These are phyloP conservation scores for Nasturtium officinale DNA, from an alignment of 345 rosid species.

Conservation along the genomic window DNA sequence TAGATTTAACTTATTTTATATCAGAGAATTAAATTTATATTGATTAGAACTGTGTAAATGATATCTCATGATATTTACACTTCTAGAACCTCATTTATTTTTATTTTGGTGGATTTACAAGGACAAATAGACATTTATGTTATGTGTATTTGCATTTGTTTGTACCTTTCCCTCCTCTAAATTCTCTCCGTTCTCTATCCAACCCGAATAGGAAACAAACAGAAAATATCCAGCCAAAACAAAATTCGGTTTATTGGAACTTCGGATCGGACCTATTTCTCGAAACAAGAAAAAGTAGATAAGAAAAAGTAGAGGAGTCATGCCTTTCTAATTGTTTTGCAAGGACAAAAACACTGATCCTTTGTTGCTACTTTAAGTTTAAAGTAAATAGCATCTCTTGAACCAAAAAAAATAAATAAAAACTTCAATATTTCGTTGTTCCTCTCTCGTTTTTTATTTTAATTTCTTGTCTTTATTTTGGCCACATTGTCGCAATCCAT, in stretches of 20 bases:
- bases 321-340: not conserved
- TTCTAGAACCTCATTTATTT: too few species aligned
- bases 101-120: too few species aligned
- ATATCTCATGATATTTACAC: too few species aligned
- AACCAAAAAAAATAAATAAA: not conserved
- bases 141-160: too few species aligned
- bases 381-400: not conserved
- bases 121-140: too few species aligned
- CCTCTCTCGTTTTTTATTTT: not conserved
- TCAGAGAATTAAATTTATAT: too few species aligned
- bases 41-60: too few species aligned
- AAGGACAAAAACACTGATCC: not conserved
- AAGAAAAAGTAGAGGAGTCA: not conserved
- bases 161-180: not conserved
- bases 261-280: not conserved
- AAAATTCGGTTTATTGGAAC: too few species aligned
- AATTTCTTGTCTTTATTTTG: not conserved
- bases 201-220: not conserved
- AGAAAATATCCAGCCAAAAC: not conserved
- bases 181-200: not conserved
- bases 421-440: conserved; percentile 6
- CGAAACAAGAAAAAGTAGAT: not conserved
- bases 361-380: not conserved
- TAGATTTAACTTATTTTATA: too few species aligned
- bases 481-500: conserved; percentile 1